Evolutionary conservation across 78 protist genomes (phyloP), one percentile per base, ranked within the genome.

Genomic region (Kipferlia bialata): DNA sequence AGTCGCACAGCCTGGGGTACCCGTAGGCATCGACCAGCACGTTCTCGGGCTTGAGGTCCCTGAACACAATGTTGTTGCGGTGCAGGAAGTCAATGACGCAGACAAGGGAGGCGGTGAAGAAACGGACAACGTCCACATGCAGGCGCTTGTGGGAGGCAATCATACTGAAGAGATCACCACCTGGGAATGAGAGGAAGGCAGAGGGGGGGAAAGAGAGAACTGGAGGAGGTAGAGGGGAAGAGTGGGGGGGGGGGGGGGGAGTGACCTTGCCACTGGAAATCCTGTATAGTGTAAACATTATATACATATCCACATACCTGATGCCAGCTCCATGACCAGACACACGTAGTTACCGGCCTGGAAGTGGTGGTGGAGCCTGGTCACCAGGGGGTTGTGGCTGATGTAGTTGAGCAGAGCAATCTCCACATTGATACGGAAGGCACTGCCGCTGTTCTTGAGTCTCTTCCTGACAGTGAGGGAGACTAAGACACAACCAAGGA

Each of bases 1-100:
- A 56, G 60, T 72, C 77, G 60, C 77, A 72, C 51, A 72, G 12
- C 48, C 51, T 61, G 39, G 51, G n/a, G 20, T 34, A 29, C 1
- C 77, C 77, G 6, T 44, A 20, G 13, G 39, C 2, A 22, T 53
- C 63, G 48, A 72, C 33, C 20, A 72, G 57, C 28, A 72, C 22
- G 48, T 72, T 72, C 57, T 72, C 69, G 12, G 68, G 77, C 70
- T 59, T 61, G 39, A 48, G 41, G 32, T 16, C 41, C 31, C 70
- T 26, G 53, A 55, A 59, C 28, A 20, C 5, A 10, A 65, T 65
- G 28, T 37, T 5, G 13, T 29, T 31, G 3, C n/a, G 12, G 44
- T 65, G 70, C 5, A 31, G 7, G 13, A 31, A 65, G 6, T 5
- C 54, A 3, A 65, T 12, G 5, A 36, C 70, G 10, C 56, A 22